These are phyloP conservation scores for Heliosperma pusillum DNA, from an alignment of 148 eudicot species.

Conservation along the genomic window DNA sequence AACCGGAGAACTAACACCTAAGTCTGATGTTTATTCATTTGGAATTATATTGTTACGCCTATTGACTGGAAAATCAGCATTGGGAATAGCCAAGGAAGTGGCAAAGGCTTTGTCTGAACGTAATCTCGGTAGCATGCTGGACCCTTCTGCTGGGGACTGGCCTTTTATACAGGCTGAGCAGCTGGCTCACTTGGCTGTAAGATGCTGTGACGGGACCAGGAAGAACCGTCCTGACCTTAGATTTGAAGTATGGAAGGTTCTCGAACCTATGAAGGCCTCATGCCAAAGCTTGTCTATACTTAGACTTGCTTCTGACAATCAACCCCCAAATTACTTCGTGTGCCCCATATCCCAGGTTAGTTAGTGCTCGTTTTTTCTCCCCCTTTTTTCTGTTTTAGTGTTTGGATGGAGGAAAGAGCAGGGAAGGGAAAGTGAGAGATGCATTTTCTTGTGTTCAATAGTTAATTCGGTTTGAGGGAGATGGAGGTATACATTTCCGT, in stretches of 20 bases:
- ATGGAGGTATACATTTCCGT: not conserved
- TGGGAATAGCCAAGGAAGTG: slow-evolving; percentile 55
- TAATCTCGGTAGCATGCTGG: slow-evolving; percentile 47
- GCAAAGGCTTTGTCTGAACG: slow-evolving; percentile 53
- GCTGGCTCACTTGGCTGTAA: slow-evolving; percentile 56
- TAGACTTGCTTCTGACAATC: slow-evolving; percentile 32
- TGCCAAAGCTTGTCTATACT: slow-evolving; percentile 39
- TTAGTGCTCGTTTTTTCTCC: not conserved
- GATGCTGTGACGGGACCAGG: slow-evolving; percentile 55
- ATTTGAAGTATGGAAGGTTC: slow-evolving; percentile 66
- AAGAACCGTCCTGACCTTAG: slow-evolving; percentile 60
- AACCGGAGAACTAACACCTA: slow-evolving; percentile 57
- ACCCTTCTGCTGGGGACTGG: slow-evolving; percentile 90
- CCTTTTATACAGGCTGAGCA: slow-evolving; percentile 81
- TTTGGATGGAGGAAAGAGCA: not conserved
- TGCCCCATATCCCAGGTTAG: slow-evolving; percentile 91
- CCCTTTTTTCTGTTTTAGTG: not conserved
- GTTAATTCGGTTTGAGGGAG: not conserved
- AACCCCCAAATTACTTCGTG: slow-evolving; percentile 53
- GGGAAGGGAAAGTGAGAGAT: not conserved
- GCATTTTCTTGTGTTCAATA: not conserved
- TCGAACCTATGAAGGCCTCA: slow-evolving; percentile 57
- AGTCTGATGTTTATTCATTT: slow-evolving; percentile 74
- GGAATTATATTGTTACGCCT: slow-evolving; percentile 58
- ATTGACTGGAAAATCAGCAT: slow-evolving; percentile 57